Base-by-base conservation (phyloP, 2,329 filamentous ascomycete genomes). In the Chaetomium globosum region DNA sequence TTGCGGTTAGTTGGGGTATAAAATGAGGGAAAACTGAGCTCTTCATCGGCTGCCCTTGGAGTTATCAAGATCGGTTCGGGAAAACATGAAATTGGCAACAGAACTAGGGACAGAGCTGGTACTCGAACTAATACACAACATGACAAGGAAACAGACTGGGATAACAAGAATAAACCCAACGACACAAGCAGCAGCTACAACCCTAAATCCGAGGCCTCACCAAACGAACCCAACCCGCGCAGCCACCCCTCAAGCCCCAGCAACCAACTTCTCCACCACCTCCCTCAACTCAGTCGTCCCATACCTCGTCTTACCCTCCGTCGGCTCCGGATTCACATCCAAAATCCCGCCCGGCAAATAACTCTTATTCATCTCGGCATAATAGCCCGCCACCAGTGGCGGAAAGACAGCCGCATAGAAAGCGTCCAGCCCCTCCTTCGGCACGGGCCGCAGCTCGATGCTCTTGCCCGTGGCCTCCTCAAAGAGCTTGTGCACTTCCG, bases 401-500 rank as follows among this genome's bases (percentile, higher is more conserved):
- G 68, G 67, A 26, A 72, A 70, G 4, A 69, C 65, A 8, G 64
- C 46, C 4, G 49, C 31, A 23, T 66, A 72, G 13, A 68, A 71
- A 7, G 59, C 69, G 9, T 33, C 16, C 49, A 72, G 53, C 1
- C 61, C 69, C 2, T 62, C 66, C 66, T 60, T 66, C 1, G 31
- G 36, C 28, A 72, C 46, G 4, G 72, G 52, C 39, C 69, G 72
- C 0, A 76, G n/a, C 4, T 70, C 71, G 1, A 79, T 69, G 0
- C 69, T 43, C 56, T 70, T 73, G 0, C 71, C 71, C 2, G 75
- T 2, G 0, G 69, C 73, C 13, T 72, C 63, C 1, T 74, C 72
- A 23, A 77, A 74, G 2, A 73, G 73, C 2, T 63, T 49, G 43
- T 75, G 73, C 1, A 74, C 71, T 57, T 78, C 75, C 0, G 69